Evolutionary conservation across 2,329 filamentous ascomycete species (phyloP), one percentile per base, ranked within the genome.

Genomic region (Fusarium protoensiforme): DNA sequence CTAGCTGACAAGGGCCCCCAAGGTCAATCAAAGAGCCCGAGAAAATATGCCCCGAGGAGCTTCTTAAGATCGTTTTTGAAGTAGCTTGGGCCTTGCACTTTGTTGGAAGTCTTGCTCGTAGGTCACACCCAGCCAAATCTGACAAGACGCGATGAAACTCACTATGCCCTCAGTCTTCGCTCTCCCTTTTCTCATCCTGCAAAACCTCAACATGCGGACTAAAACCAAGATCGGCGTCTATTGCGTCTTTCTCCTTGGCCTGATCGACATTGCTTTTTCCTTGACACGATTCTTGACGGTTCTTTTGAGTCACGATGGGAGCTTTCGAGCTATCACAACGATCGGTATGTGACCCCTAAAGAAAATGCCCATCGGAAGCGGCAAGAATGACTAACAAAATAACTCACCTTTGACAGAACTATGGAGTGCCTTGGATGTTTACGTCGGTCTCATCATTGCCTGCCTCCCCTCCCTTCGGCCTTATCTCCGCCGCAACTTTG

Each of bases 391-490:
- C 31, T 54, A 22, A 61, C 11, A 0, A 4, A 9, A 18, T 3
- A 2, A 9, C 7, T 9, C 7, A 22, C 24, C 7, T 6, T 43
- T 18, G 1, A 4, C 58, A 77, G 73, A 67, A 29, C 36, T 77
- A 1, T 77, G 75, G 72, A 73, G 72, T 14, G 38, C 59, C 4
- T 63, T 77, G 6, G 75, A 77, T 3, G 62, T 29, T 8, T 70
- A 72, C 2, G 61, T 77, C 2, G 72, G 71, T 1, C 64, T 77
- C 1, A 75, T 77, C 8, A 56, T 77, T 3, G 73, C 75, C 1
- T 77, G 73, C 8, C 63, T 77, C 1, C 75, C 75, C 1, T 66
- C 75, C 13, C 68, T 77, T 0, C 64, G 75, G 0, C 75, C 75
- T 9, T 77, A 72, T 13, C 71, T 77, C 9, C 67, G 56, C 1